These are phyloP conservation scores for Boletus coccyginus DNA, from an alignment of 768 basidiomycete species.

Conservation along the genomic window DNA sequence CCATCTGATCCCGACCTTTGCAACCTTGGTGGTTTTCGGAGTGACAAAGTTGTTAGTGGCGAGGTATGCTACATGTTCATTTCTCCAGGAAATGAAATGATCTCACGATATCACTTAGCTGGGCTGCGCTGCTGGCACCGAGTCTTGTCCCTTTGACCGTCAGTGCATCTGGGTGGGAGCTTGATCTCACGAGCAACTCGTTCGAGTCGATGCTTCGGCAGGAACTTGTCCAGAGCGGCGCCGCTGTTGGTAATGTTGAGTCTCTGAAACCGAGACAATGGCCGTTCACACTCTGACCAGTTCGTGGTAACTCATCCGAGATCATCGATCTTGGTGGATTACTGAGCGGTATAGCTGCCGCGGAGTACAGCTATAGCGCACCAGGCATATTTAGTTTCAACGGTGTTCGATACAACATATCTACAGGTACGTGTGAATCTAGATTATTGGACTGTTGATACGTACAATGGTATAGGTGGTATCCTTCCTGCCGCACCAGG, in stretches of 20 bases:
- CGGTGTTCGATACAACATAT: slow-evolving; percentile 15
- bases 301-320: slow-evolving; percentile 11
- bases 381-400: slow-evolving; percentile 15
- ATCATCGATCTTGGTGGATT: slow-evolving; percentile 7
- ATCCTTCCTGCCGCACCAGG: slow-evolving; percentile 3
- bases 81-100: neutral
- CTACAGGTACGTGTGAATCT: slow-evolving; percentile 3
- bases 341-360: slow-evolving; percentile 16
- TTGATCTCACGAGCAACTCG: slow-evolving; percentile 2
- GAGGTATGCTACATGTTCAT: slow-evolving; percentile 1
- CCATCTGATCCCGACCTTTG: neutral
- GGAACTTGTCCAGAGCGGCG: slow-evolving; percentile 2
- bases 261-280: neutral
- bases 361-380: slow-evolving; percentile 3
- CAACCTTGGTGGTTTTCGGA: slow-evolving; percentile 6
- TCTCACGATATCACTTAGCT: slow-evolving; percentile 3
- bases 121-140: slow-evolving; percentile 13
- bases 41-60: slow-evolving; percentile 14
- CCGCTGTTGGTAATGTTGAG: neutral
- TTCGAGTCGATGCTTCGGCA: neutral
- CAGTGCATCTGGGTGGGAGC: slow-evolving; percentile 2
- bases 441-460: neutral
- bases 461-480: neutral
- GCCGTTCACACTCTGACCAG: neutral
- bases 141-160: neutral